phyloP scores from a whole-genome alignment of 768 basidiomycete species.

The Termitomyces heimii region DNA sequence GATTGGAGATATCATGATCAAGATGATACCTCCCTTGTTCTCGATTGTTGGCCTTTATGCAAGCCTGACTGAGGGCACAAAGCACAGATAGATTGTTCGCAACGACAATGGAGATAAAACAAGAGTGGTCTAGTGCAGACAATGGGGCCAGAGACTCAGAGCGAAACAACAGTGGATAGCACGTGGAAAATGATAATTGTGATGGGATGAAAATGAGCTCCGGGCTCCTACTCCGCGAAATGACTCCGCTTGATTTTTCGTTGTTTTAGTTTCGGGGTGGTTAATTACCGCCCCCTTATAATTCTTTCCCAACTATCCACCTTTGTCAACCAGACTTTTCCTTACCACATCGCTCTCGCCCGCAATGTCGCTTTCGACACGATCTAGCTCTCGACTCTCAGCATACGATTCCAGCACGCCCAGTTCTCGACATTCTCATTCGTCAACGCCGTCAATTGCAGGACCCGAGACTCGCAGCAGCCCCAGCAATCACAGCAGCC shows the following conservation, averaged over 20 bases:
- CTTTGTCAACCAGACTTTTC: background rate
- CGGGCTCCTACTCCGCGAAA: background rate
- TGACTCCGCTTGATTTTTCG: background rate
- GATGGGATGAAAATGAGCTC: background rate
- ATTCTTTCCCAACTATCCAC: background rate
- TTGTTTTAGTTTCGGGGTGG: background rate
- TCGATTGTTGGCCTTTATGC: background rate
- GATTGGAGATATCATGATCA: background rate
- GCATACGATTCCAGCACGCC: background rate
- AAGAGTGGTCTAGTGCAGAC: background rate
- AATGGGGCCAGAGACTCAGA: background rate
- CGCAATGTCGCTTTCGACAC: background rate
- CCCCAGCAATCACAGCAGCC: background rate
- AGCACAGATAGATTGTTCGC: background rate
- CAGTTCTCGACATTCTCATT: background rate
- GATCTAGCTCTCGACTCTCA: background rate
- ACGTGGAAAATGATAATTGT: background rate
- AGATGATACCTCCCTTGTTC: background rate
- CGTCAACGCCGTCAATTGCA: background rate
- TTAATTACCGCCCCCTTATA: constrained; percentile 1
- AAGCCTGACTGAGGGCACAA: background rate
- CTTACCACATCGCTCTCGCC: background rate
- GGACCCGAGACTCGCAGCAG: background rate
- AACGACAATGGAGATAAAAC: background rate
- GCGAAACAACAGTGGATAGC: background rate